Percentiles rank a stretch among this genome's conserved stretches.
phyloP scores from a whole-genome alignment of 192 early-diverging fungal genomes.

The Dimargaris cristalligena region DNA sequence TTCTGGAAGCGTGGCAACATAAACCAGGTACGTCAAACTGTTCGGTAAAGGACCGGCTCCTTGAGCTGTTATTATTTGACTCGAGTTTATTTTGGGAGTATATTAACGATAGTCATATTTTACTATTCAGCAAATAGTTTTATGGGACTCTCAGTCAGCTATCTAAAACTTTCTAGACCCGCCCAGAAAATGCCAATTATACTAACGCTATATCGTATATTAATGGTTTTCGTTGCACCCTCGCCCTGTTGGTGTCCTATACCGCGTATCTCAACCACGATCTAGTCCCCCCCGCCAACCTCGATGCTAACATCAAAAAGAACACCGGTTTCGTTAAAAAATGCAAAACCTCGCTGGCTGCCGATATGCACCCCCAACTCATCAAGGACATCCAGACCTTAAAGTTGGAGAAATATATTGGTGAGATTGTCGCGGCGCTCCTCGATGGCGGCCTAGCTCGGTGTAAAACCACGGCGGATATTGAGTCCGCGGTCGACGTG shows the following conservation, averaged over 20 bases:
- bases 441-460: constrained; percentile 49
- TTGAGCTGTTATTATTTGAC: background rate
- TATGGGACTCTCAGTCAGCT: no score
- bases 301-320: constrained; percentile 96
- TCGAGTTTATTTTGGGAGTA: background rate
- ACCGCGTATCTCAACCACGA: background rate
- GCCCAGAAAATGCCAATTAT: background rate
- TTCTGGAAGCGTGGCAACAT: background rate
- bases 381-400: constrained; percentile 66
- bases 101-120: background rate
- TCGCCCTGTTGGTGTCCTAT: background rate
- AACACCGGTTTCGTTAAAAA: constrained; percentile 93
- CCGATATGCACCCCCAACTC: constrained; percentile 45
- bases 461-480: constrained; percentile 53
- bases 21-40: constrained; percentile 4
- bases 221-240: background rate
- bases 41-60: no score
- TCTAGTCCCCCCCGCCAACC: constrained; percentile 19
- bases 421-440: constrained; percentile 73
- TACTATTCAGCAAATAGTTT: no score
- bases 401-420: constrained; percentile 93
- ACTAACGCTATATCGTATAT: background rate
- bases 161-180: background rate
- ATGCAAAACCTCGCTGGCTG: constrained; percentile 55
- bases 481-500: constrained; percentile 66